phyloP scores from a whole-genome alignment of 2,329 filamentous ascomycete species.

The Purpureocillium takamizusanense region DNA sequence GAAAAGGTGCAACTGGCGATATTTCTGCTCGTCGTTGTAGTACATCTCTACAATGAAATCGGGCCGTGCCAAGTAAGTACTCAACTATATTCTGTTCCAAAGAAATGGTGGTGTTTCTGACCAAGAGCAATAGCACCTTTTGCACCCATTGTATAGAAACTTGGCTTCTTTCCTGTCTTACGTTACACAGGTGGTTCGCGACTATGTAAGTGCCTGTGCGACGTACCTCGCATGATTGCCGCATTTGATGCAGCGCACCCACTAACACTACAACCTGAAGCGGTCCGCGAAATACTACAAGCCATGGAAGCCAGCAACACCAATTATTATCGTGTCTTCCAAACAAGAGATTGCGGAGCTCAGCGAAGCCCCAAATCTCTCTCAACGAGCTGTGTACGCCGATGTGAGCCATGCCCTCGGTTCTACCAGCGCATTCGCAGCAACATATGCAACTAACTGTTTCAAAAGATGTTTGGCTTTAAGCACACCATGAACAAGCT shows the following conservation, averaged over 20 bases:
- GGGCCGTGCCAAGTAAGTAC: neutral
- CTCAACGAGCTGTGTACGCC: conserved; percentile 1
- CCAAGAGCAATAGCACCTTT: too few species aligned
- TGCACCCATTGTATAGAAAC: too few species aligned
- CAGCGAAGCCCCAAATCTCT: neutral
- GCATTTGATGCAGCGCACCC: too few species aligned
- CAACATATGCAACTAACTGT: neutral
- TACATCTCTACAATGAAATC: neutral
- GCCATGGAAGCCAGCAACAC: conserved; percentile 1
- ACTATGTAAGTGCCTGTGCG: too few species aligned
- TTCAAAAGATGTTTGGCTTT: neutral
- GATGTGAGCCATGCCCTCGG: neutral
- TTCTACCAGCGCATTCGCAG: too few species aligned
- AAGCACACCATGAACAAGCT: conserved; percentile 1
- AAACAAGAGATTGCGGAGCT: conserved; percentile 1
- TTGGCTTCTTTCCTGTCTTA: too few species aligned
- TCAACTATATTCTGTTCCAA: too few species aligned
- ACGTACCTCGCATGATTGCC: too few species aligned
- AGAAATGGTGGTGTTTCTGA: too few species aligned
- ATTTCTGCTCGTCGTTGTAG: neutral
- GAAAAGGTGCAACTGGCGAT: neutral
- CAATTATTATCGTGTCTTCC: neutral
- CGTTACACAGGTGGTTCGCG: too few species aligned
- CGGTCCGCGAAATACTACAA: neutral
- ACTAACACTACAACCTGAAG: neutral